Conservation (phyloP, 2,329 filamentous ascomycete genomes). For the Fusarium vanettenii region DNA sequence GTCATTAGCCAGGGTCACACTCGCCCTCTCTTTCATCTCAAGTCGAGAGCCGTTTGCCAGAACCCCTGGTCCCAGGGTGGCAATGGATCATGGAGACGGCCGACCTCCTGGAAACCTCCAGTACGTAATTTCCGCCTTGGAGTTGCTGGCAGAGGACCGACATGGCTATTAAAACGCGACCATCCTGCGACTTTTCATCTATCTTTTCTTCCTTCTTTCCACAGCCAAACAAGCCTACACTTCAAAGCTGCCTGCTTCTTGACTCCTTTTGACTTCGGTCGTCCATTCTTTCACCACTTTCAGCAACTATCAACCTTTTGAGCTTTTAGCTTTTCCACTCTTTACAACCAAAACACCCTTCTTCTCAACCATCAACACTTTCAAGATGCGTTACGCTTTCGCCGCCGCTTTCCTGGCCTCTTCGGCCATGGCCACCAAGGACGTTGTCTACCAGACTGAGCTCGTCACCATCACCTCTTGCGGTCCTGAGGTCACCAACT, state of each 20-base stretch:
- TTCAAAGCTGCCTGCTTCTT: constrained; percentile 52
- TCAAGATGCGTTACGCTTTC: constrained; percentile 73
- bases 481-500: constrained; percentile 49
- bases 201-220: constrained; percentile 44
- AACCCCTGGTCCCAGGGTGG: constrained; percentile 36
- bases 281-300: constrained; percentile 63
- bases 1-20: constrained; percentile 39
- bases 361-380: constrained; percentile 38
- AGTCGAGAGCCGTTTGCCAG: constrained; percentile 32
- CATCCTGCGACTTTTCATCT: constrained; percentile 46
- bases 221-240: constrained; percentile 59
- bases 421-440: constrained; percentile 47
- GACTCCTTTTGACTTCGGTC: constrained; percentile 66
- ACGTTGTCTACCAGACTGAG: constrained; percentile 66
- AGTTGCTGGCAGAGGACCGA: constrained; percentile 30
- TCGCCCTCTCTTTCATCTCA: constrained; percentile 32
- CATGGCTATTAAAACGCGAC: constrained; percentile 61
- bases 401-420: constrained; percentile 61
- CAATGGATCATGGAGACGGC: constrained; percentile 21
- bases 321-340: constrained; percentile 44
- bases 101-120: constrained; percentile 22
- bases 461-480: constrained; percentile 72
- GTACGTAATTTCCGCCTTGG: constrained; percentile 43
- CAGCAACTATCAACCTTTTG: constrained; percentile 41
- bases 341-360: constrained; percentile 23